phyloP scores from a whole-genome alignment of 805 yeast species.

The Yamadazyma paraphyllophila region DNA sequence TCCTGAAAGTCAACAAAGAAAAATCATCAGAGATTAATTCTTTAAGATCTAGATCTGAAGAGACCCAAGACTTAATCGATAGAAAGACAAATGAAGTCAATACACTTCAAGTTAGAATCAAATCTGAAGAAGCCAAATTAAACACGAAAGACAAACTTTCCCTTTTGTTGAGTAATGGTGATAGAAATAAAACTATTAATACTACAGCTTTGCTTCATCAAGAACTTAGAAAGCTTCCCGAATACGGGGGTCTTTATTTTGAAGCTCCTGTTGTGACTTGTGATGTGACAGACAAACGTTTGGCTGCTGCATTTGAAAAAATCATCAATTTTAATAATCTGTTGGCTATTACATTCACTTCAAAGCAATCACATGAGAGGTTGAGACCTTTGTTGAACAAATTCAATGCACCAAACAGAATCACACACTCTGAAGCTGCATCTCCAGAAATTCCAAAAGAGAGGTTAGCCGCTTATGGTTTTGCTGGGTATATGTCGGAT shows the following conservation, averaged over 20 bases:
- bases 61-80: conserved; percentile 19
- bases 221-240: conserved; percentile 38
- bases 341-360: conserved; percentile 61
- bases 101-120: neutral
- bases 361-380: conserved; percentile 46
- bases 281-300: conserved; percentile 46
- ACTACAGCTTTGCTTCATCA: conserved; percentile 19
- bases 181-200: neutral
- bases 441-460: conserved; percentile 23
- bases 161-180: neutral
- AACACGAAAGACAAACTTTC: conserved; percentile 9
- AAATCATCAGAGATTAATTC: conserved; percentile 10
- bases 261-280: conserved; percentile 78
- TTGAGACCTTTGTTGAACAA: conserved; percentile 26
- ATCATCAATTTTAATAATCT: conserved; percentile 53
- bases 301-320: conserved; percentile 57
- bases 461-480: conserved; percentile 52
- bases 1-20: conserved; percentile 15
- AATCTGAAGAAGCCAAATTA: conserved; percentile 8
- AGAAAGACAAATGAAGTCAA: conserved; percentile 2
- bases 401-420: conserved; percentile 58
- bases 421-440: conserved; percentile 20
- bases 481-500: conserved; percentile 78
- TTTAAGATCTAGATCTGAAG: conserved; percentile 21
- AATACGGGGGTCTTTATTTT: conserved; percentile 44